Conservation (phyloP, 441 rosid species). For the Melastoma candidum region DNA sequence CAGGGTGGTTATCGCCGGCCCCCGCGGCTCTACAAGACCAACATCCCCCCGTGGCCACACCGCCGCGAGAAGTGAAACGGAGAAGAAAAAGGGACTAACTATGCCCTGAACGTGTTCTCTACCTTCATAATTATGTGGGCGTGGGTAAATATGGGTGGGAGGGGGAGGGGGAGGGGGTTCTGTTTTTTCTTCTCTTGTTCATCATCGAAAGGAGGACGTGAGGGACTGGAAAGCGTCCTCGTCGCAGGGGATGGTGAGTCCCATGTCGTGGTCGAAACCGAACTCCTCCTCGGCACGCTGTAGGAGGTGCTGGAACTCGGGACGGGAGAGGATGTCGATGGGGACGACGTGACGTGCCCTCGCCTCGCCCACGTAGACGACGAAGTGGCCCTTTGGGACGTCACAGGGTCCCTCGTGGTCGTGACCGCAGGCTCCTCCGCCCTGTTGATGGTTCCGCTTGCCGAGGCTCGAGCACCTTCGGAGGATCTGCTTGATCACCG, state of each 20-base stretch:
- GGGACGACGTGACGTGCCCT: slow-evolving; percentile 10
- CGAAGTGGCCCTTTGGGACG: slow-evolving; percentile 15
- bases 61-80: too few species aligned
- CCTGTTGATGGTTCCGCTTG: not conserved
- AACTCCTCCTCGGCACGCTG: slow-evolving; percentile 14
- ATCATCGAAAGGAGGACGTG: not conserved
- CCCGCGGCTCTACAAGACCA: too few species aligned
- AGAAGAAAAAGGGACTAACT: too few species aligned
- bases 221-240: slow-evolving; percentile 10
- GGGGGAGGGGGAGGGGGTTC: too few species aligned
- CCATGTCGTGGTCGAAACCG: slow-evolving; percentile 12
- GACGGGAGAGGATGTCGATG: slow-evolving; percentile 5
- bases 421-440: not conserved
- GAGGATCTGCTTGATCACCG: slow-evolving; percentile 13
- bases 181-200: too few species aligned
- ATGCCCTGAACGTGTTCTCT: too few species aligned
- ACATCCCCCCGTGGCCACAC: too few species aligned
- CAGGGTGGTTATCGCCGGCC: too few species aligned
- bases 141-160: too few species aligned
- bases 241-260: slow-evolving; percentile 12
- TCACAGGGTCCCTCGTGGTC: slow-evolving; percentile 5
- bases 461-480: slow-evolving; percentile 11
- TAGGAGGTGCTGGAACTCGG: slow-evolving; percentile 14
- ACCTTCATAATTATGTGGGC: too few species aligned
- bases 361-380: slow-evolving; percentile 11